Conservation (phyloP, 2,329 filamentous ascomycete genomes). For the Diplodia scrobiculata region DNA sequence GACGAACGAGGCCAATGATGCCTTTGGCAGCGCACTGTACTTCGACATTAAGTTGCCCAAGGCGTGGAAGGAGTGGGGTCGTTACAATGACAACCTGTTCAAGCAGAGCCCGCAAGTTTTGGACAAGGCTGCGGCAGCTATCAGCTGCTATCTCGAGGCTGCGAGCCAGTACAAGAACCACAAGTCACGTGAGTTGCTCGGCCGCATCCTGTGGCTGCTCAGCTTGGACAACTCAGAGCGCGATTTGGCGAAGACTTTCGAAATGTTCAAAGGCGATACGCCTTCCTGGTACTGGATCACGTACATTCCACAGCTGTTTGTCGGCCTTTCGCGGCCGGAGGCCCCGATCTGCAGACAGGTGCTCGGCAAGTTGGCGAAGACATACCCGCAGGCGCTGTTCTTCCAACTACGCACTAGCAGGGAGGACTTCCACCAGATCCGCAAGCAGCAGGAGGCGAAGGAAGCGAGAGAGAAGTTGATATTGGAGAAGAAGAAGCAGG, state of each 20-base stretch:
- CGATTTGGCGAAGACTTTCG: constrained; percentile 80
- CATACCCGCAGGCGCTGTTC: constrained; percentile 91
- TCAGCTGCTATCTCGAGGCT: constrained; percentile 95
- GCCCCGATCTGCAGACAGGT: constrained; percentile 83
- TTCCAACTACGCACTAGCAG: constrained; percentile 91
- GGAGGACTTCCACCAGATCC: constrained; percentile 90
- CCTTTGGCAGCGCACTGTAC: constrained; percentile 91
- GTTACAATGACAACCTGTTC: constrained; percentile 96
- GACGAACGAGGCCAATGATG: constrained; percentile 86
- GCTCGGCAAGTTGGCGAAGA: constrained; percentile 89
- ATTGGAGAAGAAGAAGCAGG: constrained; percentile 49
- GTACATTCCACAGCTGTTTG: constrained; percentile 94
- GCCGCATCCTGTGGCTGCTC: constrained; percentile 90
- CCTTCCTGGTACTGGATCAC: constrained; percentile 99
- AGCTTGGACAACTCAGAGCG: constrained; percentile 89
- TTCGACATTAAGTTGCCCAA: constrained; percentile 95
- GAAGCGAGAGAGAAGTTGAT: constrained; percentile 58
- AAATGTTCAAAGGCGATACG: constrained; percentile 95
- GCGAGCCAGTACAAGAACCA: constrained; percentile 96
- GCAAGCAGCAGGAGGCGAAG: constrained; percentile 75
- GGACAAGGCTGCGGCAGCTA: constrained; percentile 81
- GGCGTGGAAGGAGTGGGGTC: constrained; percentile 98
- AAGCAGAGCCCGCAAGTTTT: constrained; percentile 84
- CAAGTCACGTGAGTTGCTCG: constrained; percentile 91
- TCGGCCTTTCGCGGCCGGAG: constrained; percentile 87